A percentile compares a stretch with the other conserved stretches of the same genome.
Conservation (phyloP, 2,329 filamentous ascomycete species). For the Beauveria scarabaeidicola region DNA sequence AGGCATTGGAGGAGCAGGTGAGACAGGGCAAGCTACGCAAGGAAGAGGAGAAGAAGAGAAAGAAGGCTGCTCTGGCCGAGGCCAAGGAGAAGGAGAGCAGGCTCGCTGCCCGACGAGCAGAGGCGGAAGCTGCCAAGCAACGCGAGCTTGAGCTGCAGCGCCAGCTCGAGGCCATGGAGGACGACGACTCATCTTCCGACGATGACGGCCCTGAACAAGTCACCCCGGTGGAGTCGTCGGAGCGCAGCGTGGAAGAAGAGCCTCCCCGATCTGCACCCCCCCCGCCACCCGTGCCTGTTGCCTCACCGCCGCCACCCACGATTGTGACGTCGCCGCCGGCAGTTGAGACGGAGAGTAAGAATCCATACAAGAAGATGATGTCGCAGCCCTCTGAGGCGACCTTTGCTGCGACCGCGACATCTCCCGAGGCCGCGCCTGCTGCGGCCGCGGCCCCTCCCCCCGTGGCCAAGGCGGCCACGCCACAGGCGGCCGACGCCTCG, state of each 20-base stretch:
- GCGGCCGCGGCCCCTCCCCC: constrained; percentile 27
- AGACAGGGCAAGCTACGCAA: constrained; percentile 90
- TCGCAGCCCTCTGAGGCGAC: constrained; percentile 53
- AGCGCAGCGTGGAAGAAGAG: constrained; percentile 44
- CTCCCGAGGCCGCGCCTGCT: constrained; percentile 31
- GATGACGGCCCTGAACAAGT: constrained; percentile 70
- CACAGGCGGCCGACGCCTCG: constrained; percentile 51
- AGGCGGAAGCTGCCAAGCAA: constrained; percentile 86
- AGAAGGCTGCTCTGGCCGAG: constrained; percentile 79
- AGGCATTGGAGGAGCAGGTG: constrained; percentile 88
- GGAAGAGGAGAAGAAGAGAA: constrained; percentile 87
- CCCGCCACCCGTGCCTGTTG: constrained; percentile 39
- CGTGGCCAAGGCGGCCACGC: constrained; percentile 26
- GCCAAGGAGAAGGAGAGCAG: constrained; percentile 82
- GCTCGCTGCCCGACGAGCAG: constrained; percentile 75
- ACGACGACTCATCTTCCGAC: constrained; percentile 72
- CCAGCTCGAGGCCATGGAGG: constrained; percentile 70
- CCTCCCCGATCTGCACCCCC: constrained; percentile 47
- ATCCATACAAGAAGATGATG: constrained; percentile 90
- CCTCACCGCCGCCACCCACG: constrained; percentile 37
- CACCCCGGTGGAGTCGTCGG: constrained; percentile 52
- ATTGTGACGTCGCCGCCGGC: constrained; percentile 45
- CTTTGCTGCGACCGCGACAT: constrained; percentile 34
- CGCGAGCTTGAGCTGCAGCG: constrained; percentile 82
- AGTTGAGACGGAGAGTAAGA: constrained; percentile 69